Base-by-base conservation (phyloP, 2,329 filamentous ascomycete genomes). In the Penicillium sp. region DNA sequence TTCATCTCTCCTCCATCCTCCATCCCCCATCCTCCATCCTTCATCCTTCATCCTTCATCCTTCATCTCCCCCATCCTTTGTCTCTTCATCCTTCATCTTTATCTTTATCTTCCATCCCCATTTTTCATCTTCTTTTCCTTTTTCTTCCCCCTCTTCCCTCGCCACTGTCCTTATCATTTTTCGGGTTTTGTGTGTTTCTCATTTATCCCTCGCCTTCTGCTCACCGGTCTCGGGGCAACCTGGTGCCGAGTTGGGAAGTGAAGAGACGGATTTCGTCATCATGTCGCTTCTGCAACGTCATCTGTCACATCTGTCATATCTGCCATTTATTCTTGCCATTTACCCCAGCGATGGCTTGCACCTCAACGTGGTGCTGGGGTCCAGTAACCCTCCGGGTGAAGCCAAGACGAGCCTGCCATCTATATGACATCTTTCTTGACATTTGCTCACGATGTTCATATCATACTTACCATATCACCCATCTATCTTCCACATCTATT, bases 281-380 rank as follows among this genome's bases (percentile, higher is more conserved):
- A 22, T 22, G 22, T 22, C 4, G 22, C 3, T 22, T 22, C 22
- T 22, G 22, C 2, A 22, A 22, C 4, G 22, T 22, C 22, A 3
- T 22, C 22, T 22, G 4, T 22, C 22, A 22, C 22, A 22, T 22
- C 22, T 22, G 22, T 22, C 22, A 22, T 14, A 8, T 22, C 22
- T 22, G 22, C 28, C 16, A 45, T 31, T 31, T 43, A 22, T 25
- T 25, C 42, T 31, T 19, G 37, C 33, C 36, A 50, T 43, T 42
- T 42, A 28, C 56, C 49, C 49, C 37, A 43, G 44, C 43, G 40
- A 43, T 28, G 49, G 45, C 51, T 59, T 40, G 45, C 50, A 59
- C 58, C 58, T 61, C 50, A 56, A 28, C 56, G 59, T 48, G 59
- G 50, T 61, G 53, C 44, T 54, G 38, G 43, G 57, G 53, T 54